Percentiles rank a stretch among this genome's conserved stretches.
Evolutionary conservation across 2,329 filamentous ascomycete genomes (phyloP).

Genomic region (Epichloe baconii): DNA sequence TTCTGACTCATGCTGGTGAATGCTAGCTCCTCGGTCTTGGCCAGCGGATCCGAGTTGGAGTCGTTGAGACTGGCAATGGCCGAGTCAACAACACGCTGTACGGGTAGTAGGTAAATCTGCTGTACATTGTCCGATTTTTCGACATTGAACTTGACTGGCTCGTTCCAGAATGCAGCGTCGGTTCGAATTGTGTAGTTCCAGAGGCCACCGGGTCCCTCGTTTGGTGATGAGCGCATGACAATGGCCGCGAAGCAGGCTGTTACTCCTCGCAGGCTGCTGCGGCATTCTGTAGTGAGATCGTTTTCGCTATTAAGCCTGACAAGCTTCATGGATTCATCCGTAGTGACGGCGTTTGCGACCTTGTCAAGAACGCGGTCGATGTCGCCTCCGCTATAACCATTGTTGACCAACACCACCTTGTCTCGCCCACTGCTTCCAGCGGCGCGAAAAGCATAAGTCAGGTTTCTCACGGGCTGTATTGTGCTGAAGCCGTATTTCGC

Average conservation of each 20-base stretch:
- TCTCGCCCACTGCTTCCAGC: constrained; percentile 44
- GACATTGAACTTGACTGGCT: constrained; percentile 49
- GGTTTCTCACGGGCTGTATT: constrained; percentile 45
- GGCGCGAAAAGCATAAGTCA: constrained; percentile 48
- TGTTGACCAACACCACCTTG: constrained; percentile 69
- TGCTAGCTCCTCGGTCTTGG: constrained; percentile 47
- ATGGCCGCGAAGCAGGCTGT: constrained; percentile 62
- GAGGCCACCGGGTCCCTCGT: constrained; percentile 47
- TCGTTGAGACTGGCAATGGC: constrained; percentile 50
- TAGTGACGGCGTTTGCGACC: constrained; percentile 44
- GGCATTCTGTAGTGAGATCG: constrained; percentile 51
- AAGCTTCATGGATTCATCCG: constrained; percentile 38
- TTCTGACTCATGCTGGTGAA: constrained; percentile 61
- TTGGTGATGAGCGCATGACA: constrained; percentile 63
- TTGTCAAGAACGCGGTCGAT: constrained; percentile 58
- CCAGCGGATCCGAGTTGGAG: constrained; percentile 25
- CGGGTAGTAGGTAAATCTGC: constrained; percentile 63
- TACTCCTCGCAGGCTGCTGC: constrained; percentile 50
- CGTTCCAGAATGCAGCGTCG: constrained; percentile 50
- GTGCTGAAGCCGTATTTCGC: constrained; percentile 61
- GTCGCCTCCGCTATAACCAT: constrained; percentile 52
- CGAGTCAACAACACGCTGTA: constrained; percentile 66
- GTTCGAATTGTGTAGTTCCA: constrained; percentile 84
- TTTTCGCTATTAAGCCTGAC: constrained; percentile 38
- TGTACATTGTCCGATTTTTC: constrained; percentile 56